Base-by-base conservation (phyloP, 306 rosid species). In the Cicer chorassanicum region DNA sequence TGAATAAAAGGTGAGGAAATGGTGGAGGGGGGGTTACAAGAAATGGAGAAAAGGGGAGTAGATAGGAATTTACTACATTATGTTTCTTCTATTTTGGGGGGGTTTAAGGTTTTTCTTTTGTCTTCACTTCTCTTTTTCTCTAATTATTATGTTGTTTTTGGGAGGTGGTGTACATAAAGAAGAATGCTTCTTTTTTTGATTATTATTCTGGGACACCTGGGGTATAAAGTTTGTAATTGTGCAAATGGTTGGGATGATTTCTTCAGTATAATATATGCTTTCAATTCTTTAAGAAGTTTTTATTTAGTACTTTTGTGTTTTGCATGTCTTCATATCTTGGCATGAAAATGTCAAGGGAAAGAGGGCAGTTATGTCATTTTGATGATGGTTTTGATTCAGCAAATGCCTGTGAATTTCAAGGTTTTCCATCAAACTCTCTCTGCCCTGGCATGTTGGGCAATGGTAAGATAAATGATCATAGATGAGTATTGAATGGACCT, bases 151-250 rank as follows among this genome's bases (percentile, higher is more conserved):
- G 86, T 76, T 29, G 68, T 83, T 80, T 79, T 68, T 65, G 67
- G 85, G 87, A 89, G 90, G 64, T 85, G 91, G 86, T 84, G 96
- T 93, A 93, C 93, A 91, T 88, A 86, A 60, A 77, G 91, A 77
- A 83, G 77, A 70, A 87, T 84, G 91, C 75, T 53, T 73, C 74
- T 78, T 74, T 40, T 64, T 63, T 64, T 73, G 66, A 73, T 76
- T 18, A 64, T 64, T 42, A 68, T 51, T 74, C 8, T 81, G 76
- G 75, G 84, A 83, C 86, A 86, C 81, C 78, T 89, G 89, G 93
- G 89, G 89, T 86, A 84, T 88, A 80, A 73, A 81, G 86, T 77
- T 79, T 84, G 85, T 83, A 81, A 72, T 65, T 78, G 82, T 81
- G 82, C 77, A 86, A 75, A 78, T 60, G 84, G 82, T 75, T 81